Evolutionary conservation across 192 early-diverging fungal genomes (phyloP), one percentile per base, ranked within the genome.

Genomic region (Backusella circina): DNA sequence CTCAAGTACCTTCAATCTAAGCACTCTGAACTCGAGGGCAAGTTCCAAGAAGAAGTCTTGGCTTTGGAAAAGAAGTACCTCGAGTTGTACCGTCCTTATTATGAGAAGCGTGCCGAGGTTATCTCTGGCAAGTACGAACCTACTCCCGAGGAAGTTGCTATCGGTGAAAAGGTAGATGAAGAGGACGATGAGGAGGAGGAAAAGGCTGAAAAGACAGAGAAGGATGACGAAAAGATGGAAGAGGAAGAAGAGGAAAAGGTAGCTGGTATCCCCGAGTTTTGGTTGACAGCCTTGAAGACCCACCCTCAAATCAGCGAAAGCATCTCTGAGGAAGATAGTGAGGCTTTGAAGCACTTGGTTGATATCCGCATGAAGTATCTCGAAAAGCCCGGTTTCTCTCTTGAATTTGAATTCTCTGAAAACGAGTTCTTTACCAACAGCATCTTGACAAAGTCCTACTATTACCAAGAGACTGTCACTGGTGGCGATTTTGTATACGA

Each of bases 11-110:
- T 97, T 75, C 96, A 97, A 89, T 85, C 90, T 74, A 90, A 97
- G 87, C 95, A 97, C 80, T 80, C 88, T 37, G 90, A 88, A 18
- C 84, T 99, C 21, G 95, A 97, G 84, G 85, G 89, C 65, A 86
- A 95, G 85, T 95, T 99, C 89, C 93, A 94, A 70, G 91, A 95
- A 80, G 97, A 99, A 87, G 91, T 99, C 74, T 83, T 95, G 35
- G 95, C 87, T 47, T 85, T 99, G 35, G 98, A 99, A 85, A 98
- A 98, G 89, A 99, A 99, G 82, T 99, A 97, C 85, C 88, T 90
- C 44, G 84, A 83, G 47, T 80, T 91, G 77, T 95, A 97, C 81
- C 87, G 90, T 73, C 97, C 98, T 33, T 84, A 98, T 35, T 99
- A 96, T 81, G 91, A 94, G 76, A 91, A 94, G 90, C 96, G 97